Evolutionary conservation across 345 rosid genomes (phyloP), one percentile per base, ranked within the genome.

Genomic region (Boechera divaricarpa): DNA sequence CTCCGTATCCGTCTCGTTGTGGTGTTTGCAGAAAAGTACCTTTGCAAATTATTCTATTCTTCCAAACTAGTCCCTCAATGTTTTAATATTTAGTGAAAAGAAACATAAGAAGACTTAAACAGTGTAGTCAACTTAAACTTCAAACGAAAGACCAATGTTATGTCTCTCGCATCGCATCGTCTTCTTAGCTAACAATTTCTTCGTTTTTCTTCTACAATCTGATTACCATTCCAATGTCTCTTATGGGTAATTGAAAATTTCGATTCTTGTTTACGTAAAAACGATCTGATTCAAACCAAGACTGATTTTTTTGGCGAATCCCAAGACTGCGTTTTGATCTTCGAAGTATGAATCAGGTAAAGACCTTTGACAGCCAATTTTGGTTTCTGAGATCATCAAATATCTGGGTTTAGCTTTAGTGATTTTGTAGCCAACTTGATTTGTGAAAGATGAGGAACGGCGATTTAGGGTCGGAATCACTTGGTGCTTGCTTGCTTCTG

Each of bases 51-150:
- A 53, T 10, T 24, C 6, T 10, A 10, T 11, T 54, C 4, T 4
- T 54, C 31, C 13, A 39, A 57, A 32, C 1, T 57, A 15, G 39
- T 32, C 62, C 39, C 24, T 57, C 21, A 31, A 15, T 0, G 0
- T 15, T 13, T 7, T 6, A 13, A 15, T 15, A 32, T 31, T 56
- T 31, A 13, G 61, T 31, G 39, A 31, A 56, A 42, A 7, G 28
- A 55, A 4, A 29, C 41, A 58, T 33, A 24, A 12, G 49, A 62
- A 41, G 35, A 62, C 67, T 41, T 62, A 0, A 24, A 39, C 35
- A 62, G 49, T 24, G 18, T 7, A 62, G 67, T 62, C 67, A 21
- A 39, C 66, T 61, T 15, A 36, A 60, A 16, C 29, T 8, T 59
- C 2, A 35, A 36, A 59, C 28, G 7, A 38, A 38, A 61, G 10